Conservation (phyloP, 345 rosid species). For the Microthlaspi erraticum region DNA sequence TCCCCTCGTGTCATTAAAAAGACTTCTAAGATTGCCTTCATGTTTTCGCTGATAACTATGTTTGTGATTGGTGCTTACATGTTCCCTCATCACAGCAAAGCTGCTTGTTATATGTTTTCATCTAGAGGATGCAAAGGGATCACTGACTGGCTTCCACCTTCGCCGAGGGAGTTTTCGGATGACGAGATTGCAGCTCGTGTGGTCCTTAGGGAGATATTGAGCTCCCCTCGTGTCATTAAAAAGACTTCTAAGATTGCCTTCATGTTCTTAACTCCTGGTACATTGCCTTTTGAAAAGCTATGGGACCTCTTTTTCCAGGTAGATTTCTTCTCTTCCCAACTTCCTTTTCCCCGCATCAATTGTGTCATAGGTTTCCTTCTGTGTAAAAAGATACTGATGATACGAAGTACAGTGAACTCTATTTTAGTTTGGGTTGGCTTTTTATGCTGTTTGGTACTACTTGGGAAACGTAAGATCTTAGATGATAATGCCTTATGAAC, state of each 20-base stretch:
- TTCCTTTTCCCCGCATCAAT: not conserved
- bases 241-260: conserved; percentile 84
- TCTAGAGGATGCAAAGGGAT: conserved; percentile 82
- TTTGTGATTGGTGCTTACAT: conserved; percentile 80
- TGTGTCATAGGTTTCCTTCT: conserved; percentile 11
- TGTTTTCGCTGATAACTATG: conserved; percentile 74
- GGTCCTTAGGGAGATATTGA: conserved; percentile 76
- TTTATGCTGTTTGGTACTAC: conserved; percentile 1
- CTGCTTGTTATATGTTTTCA: conserved; percentile 81
- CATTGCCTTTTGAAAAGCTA: conserved; percentile 91
- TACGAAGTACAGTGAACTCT: conserved; percentile 7
- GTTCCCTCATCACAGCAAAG: conserved; percentile 72
- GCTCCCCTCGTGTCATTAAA: conserved; percentile 54
- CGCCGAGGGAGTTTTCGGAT: conserved; percentile 72
- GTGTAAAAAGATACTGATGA: conserved; percentile 8
- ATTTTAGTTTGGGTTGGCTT: not conserved
- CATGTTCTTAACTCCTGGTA: conserved; percentile 89
- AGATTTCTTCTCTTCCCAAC: conserved; percentile 22
- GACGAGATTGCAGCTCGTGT: conserved; percentile 77
- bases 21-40: conserved; percentile 72
- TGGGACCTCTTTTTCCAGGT: conserved; percentile 94
- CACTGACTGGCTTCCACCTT: conserved; percentile 95
- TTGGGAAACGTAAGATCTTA: not conserved
- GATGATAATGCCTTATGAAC: not conserved
- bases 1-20: conserved; percentile 58